phyloP scores from a whole-genome alignment of 768 basidiomycete species.

The Russula dissimulans region DNA sequence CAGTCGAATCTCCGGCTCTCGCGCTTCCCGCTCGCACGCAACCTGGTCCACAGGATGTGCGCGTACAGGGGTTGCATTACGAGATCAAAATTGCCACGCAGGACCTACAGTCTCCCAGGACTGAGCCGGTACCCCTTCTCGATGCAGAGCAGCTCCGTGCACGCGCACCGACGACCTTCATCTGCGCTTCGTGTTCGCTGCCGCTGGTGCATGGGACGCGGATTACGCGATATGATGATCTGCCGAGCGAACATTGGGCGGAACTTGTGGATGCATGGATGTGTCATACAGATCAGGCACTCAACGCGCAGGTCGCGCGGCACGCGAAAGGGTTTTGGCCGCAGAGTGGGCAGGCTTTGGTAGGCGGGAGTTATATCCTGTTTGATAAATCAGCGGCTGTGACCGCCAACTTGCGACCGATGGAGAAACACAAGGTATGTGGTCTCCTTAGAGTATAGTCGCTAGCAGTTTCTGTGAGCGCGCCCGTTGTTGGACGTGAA shows the following conservation, averaged over 20 bases:
- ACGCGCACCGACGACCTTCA: conserved; percentile 53
- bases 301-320: conserved; percentile 60
- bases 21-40: conserved; percentile 45
- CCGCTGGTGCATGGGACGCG: conserved; percentile 49
- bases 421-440: conserved; percentile 49
- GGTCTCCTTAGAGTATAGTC: conserved; percentile 13
- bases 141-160: conserved; percentile 57
- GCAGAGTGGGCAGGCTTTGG: conserved; percentile 55
- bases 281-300: conserved; percentile 86
- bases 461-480: neutral
- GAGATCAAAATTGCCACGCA: conserved; percentile 58
- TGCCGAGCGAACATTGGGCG: conserved; percentile 96
- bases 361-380: conserved; percentile 84
- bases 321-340: conserved; percentile 75
- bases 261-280: conserved; percentile 98
- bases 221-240: conserved; percentile 57
- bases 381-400: conserved; percentile 57
- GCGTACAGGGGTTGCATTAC: conserved; percentile 46
- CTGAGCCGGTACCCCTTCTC: conserved; percentile 40
- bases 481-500: conserved; percentile 54
- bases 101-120: conserved; percentile 13
- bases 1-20: conserved; percentile 46
- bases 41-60: conserved; percentile 54
- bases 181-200: conserved; percentile 72
- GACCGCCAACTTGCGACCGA: conserved; percentile 39